phyloP scores from a whole-genome alignment of 441 rosid genomes.

The Melastoma candidum region DNA sequence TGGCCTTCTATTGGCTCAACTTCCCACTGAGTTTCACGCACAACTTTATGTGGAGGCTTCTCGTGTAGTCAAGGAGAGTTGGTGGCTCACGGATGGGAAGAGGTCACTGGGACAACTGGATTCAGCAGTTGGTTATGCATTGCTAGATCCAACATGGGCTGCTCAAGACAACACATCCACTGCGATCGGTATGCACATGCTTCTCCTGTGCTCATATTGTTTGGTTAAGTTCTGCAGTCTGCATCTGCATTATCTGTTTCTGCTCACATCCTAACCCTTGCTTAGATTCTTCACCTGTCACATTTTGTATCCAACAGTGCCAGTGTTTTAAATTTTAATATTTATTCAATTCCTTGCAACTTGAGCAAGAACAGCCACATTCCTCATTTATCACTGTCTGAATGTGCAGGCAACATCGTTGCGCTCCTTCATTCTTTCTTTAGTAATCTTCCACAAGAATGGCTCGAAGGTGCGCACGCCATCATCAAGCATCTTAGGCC shows the following conservation, averaged over 20 bases:
- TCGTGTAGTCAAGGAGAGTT: constrained; percentile 68
- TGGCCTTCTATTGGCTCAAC: constrained; percentile 90
- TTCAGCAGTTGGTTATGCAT: constrained; percentile 89
- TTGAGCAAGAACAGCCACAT: too few relatives aligned
- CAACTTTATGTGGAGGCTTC: constrained; percentile 84
- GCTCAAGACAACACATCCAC: constrained; percentile 98
- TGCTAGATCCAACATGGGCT: constrained; percentile 98
- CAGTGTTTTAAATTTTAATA: too few relatives aligned
- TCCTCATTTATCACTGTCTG: not conserved
- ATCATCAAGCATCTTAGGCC: constrained; percentile 82
- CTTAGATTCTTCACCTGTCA: too few relatives aligned
- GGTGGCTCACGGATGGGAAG: constrained; percentile 91
- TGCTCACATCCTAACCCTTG: too few relatives aligned
- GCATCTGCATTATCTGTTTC: too few relatives aligned
- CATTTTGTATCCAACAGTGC: too few relatives aligned
- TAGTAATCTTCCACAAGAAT: constrained; percentile 95
- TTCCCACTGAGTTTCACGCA: constrained; percentile 74
- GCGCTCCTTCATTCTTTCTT: constrained; percentile 94
- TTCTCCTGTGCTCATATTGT: not conserved
- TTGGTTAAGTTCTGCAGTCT: too few relatives aligned
- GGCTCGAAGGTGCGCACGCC: constrained; percentile 84
- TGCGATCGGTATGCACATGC: constrained; percentile 59
- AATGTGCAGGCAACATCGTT: constrained; percentile 65
- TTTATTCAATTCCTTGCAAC: too few relatives aligned
- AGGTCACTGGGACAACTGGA: constrained; percentile 70